Evolutionary conservation across 1,284 basidiomycete species (phyloP), one percentile per base, ranked within the genome.

Genomic region (Cryptococcus wingfieldii): DNA sequence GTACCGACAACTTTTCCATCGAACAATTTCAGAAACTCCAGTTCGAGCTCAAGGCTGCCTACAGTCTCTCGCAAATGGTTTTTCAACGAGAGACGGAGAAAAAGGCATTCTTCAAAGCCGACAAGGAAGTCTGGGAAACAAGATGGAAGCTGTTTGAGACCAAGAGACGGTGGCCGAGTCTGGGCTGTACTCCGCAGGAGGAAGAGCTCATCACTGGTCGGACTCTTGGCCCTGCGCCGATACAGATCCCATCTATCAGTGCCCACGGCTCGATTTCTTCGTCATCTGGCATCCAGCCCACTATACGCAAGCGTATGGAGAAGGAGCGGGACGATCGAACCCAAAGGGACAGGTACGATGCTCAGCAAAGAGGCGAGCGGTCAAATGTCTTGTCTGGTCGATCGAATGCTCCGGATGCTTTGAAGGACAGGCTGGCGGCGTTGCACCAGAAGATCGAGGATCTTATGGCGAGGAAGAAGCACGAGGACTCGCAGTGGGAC

Each of bases 1-100:
- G 90, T 9, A 88, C 88, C 1, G 92, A 96, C 69, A 86, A 86
- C 16, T 87, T 88, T 2, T 90, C 88, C 23, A 88, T 92, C 12
- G 93, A 96, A 67, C 89, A 90, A 65, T 83, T 97, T 63, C 76
- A 86, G 10, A 87, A 90, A 44, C 78, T 97, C 13, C 87, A 90
- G 64, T 77, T 78, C 39, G 93, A 97, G 74, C 80, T 97, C 1
- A 77, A 81, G 1, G 83, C 82, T 47, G 85, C 89, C 0, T 78
- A 88, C 14, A 86, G 90, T 45, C 81, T 96, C 10, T 85, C 90
- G 7, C 81, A 82, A 61, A 79, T 81, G 41, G 82, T 92, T 0
- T 75, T 89, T 9, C 77, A 80, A 12, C 87, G 93, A 18, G 94
- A 97, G 73, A 80, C 71, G 8, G 65, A 84, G 56, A 96, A 96